phyloP scores from a whole-genome alignment of 2,329 filamentous ascomycete genomes.

The Leptographium radiaticola region DNA sequence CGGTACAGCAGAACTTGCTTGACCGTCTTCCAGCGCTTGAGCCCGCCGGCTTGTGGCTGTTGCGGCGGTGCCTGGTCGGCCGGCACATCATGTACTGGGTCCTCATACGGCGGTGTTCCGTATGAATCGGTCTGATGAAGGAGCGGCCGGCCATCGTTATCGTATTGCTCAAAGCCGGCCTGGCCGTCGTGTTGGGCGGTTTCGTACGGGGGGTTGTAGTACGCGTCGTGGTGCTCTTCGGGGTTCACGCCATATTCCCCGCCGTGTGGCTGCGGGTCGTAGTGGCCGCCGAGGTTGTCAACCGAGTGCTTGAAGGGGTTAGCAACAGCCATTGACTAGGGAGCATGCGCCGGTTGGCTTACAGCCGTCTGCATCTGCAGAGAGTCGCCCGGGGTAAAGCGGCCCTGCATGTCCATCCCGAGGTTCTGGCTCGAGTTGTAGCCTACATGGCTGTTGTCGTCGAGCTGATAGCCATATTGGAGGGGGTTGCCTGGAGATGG shows the following conservation, averaged over 20 bases:
- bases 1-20: constrained; percentile 97
- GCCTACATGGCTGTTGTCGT: constrained; percentile 56
- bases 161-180: constrained; percentile 47
- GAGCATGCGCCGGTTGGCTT: constrained; percentile 19
- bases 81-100: constrained; percentile 17
- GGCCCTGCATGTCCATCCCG: constrained; percentile 18
- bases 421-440: constrained; percentile 24
- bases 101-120: constrained; percentile 28
- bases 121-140: constrained; percentile 47
- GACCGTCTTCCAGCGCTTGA: constrained; percentile 94
- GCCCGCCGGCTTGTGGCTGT: constrained; percentile 39
- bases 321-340: neutral
- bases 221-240: constrained; percentile 75
- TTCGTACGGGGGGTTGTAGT: constrained; percentile 72
- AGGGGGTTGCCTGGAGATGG: constrained; percentile 66
- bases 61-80: constrained; percentile 13
- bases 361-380: constrained; percentile 77
- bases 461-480: constrained; percentile 68
- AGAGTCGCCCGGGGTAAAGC: constrained; percentile 56
- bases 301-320: constrained; percentile 32
- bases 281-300: constrained; percentile 33
- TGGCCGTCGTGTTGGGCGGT: constrained; percentile 40
- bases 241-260: constrained; percentile 67
- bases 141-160: constrained; percentile 63
- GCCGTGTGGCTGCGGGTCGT: constrained; percentile 33